A percentile compares a stretch with the other conserved stretches of the same genome.
Evolutionary conservation across 2,329 filamentous ascomycete genomes (phyloP).

Genomic region (Aspergillus amoenus): DNA sequence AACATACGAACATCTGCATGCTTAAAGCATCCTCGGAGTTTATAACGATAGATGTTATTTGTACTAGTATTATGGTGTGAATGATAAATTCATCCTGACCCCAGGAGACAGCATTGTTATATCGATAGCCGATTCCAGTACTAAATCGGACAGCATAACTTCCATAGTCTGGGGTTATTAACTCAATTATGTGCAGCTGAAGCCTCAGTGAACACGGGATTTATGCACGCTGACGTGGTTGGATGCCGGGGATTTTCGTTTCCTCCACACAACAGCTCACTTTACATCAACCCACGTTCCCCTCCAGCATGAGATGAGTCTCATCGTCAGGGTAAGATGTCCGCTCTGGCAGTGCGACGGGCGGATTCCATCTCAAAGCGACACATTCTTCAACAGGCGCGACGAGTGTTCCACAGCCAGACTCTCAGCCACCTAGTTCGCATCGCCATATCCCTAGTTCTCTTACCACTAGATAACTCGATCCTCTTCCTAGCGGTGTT

Average conservation of each 20-base stretch:
- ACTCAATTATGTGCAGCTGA: no score
- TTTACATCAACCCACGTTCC: not conserved
- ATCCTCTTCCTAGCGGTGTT: conserved; percentile 43
- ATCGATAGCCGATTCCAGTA: no score
- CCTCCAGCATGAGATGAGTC: not conserved
- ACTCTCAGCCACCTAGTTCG: conserved; percentile 26
- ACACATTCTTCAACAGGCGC: conserved; percentile 10
- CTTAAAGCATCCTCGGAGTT: not conserved
- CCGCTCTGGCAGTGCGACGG: conserved; percentile 20
- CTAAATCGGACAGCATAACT: not conserved
- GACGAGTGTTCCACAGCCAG: conserved; percentile 12
- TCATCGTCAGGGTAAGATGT: conserved; percentile 17
- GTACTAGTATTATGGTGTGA: not conserved
- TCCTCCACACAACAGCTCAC: conserved; percentile 1
- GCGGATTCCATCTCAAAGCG: conserved; percentile 11
- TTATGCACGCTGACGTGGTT: conserved; percentile 25
- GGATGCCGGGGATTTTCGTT: conserved; percentile 8
- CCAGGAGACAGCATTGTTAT: not conserved
- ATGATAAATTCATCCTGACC: not conserved
- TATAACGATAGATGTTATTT: not conserved
- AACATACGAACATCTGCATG: not conserved
- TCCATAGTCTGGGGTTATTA: no score
- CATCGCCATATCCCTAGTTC: conserved; percentile 25
- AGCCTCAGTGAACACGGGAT: not conserved
- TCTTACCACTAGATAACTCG: conserved; percentile 52